A percentile compares a stretch with the other conserved stretches of the same genome.
Evolutionary conservation across 768 basidiomycete genomes (phyloP).

Genomic region (Termitomyces sp.): DNA sequence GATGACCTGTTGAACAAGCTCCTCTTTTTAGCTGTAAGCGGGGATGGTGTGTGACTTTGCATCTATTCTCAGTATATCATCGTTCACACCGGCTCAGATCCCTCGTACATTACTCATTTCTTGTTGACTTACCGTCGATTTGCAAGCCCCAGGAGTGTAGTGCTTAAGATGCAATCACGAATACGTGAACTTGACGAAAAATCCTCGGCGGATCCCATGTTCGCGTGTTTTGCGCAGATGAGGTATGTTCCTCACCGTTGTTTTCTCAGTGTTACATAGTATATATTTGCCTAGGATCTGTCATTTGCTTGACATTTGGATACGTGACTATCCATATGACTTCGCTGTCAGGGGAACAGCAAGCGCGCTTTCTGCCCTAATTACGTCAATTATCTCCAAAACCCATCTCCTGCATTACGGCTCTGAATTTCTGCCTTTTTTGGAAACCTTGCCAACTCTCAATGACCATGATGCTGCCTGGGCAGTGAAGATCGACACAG

Average conservation of each 20-base stretch:
- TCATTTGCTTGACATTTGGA: slow-evolving; percentile 73
- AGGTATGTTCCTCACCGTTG: slow-evolving; percentile 37
- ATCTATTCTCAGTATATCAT: background rate
- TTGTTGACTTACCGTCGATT: slow-evolving; percentile 82
- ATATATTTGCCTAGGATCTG: slow-evolving; percentile 54
- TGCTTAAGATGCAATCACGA: slow-evolving; percentile 86
- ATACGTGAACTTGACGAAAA: slow-evolving; percentile 68
- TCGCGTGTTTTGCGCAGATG: slow-evolving; percentile 87
- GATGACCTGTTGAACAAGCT: slow-evolving; percentile 82
- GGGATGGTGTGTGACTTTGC: slow-evolving; percentile 57
- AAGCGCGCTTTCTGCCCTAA: slow-evolving; percentile 67
- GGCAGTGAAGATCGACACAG: slow-evolving; percentile 59
- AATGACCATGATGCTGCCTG: slow-evolving; percentile 68
- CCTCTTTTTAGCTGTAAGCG: slow-evolving; percentile 77
- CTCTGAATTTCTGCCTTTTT: slow-evolving; percentile 76
- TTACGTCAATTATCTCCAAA: slow-evolving; percentile 75
- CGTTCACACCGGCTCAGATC: slow-evolving; percentile 40
- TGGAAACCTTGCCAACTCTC: slow-evolving; percentile 59
- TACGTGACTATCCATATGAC: slow-evolving; percentile 68
- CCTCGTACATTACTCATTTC: slow-evolving; percentile 74
- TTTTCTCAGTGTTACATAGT: background rate
- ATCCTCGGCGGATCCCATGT: slow-evolving; percentile 74
- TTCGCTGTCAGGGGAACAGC: slow-evolving; percentile 74
- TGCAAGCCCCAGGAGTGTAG: slow-evolving; percentile 68
- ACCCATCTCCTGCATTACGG: slow-evolving; percentile 83